Evolutionary conservation across 768 basidiomycete genomes (phyloP).

Genomic region (Cystobasidium tubakii): DNA sequence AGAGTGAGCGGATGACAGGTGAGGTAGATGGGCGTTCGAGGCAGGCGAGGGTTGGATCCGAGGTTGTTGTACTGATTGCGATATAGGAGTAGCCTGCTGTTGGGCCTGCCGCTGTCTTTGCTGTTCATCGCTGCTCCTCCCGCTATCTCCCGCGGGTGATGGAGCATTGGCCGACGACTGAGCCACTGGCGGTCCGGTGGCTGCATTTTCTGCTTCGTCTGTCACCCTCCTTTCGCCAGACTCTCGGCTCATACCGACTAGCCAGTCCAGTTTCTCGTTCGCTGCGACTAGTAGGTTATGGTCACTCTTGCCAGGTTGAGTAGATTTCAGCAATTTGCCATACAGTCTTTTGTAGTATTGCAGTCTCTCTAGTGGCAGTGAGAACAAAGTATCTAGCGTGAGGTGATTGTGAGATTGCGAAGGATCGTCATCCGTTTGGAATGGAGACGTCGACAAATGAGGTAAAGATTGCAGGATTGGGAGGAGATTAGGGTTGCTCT

Average conservation of each 20-base stretch:
- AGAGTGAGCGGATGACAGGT: background rate
- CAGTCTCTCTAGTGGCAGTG: constrained; percentile 73
- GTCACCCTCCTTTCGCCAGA: constrained; percentile 26
- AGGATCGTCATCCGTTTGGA: constrained; percentile 47
- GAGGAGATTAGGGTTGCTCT: constrained; percentile 65
- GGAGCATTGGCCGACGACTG: background rate
- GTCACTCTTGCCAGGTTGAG: constrained; percentile 77
- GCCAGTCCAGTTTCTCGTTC: constrained; percentile 67
- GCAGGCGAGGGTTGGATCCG: background rate
- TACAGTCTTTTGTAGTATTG: constrained; percentile 91
- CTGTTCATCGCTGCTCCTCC: constrained; percentile 4
- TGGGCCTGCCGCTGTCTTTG: background rate
- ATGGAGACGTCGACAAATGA: constrained; percentile 54
- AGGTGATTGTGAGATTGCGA: constrained; percentile 54
- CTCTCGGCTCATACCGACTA: constrained; percentile 54
- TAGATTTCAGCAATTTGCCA: constrained; percentile 73
- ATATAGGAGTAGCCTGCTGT: background rate
- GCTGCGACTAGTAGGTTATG: constrained; percentile 73
- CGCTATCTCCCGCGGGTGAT: background rate
- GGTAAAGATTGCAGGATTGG: constrained; percentile 68
- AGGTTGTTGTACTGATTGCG: background rate
- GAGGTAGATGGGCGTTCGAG: background rate
- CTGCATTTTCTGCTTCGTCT: background rate
- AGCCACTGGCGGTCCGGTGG: background rate
- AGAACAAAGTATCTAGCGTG: constrained; percentile 82